These are phyloP conservation scores for Albifimbria verrucaria DNA, from an alignment of 2,329 filamentous ascomycete species.

Conservation along the genomic window DNA sequence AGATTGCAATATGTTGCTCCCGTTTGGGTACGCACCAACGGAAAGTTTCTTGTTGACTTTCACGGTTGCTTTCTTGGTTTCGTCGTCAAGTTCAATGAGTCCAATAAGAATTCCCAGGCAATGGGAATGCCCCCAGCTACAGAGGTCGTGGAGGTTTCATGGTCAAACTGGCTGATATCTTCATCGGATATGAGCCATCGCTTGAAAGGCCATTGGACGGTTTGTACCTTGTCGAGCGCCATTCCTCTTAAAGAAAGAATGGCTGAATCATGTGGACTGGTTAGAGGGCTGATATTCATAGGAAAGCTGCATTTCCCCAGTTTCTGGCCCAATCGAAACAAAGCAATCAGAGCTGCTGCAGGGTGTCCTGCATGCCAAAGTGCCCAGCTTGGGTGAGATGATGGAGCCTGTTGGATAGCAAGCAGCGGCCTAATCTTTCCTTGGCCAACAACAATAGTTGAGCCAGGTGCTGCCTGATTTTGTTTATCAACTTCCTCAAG, in stretches of 20 bases:
- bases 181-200: not conserved
- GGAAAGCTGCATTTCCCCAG: not conserved
- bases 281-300: not conserved
- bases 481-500: not conserved
- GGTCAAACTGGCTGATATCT: not conserved
- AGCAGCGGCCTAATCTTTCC: not conserved
- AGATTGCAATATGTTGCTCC: not conserved
- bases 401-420: not conserved
- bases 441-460: not conserved
- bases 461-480: not conserved
- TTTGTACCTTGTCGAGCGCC: not conserved
- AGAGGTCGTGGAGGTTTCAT: not conserved
- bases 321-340: not conserved
- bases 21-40: not conserved
- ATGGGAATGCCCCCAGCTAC: not conserved
- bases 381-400: not conserved
- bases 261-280: not conserved
- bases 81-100: not conserved
- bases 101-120: not conserved
- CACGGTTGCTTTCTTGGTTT: not conserved
- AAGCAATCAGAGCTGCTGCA: not conserved
- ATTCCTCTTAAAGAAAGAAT: not conserved
- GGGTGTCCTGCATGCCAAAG: not conserved
- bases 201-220: not conserved
- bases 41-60: not conserved